These are phyloP conservation scores for Saccharum spontaneum DNA, from an alignment of 176 grass and related monocot species.

Conservation along the genomic window DNA sequence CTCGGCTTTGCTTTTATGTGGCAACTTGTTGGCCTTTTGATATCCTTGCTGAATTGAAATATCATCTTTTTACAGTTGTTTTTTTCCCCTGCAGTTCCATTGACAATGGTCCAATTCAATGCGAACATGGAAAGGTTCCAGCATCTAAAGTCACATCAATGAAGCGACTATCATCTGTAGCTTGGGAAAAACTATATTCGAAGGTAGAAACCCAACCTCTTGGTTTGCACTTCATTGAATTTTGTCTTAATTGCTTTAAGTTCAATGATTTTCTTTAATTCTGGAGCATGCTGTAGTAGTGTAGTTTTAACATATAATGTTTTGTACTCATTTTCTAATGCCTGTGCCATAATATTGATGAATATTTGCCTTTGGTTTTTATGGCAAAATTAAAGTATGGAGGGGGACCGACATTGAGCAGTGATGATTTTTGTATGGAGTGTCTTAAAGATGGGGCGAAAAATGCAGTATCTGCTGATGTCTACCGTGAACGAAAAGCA, in stretches of 20 bases:
- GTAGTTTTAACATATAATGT: conserved; percentile 8
- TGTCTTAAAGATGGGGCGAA: conserved; percentile 82
- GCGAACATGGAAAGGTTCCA: conserved; percentile 84
- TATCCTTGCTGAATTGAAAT: conserved; percentile 28
- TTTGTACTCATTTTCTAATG: conserved; percentile 27
- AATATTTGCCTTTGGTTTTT: conserved; percentile 16
- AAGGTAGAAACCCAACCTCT: conserved; percentile 53
- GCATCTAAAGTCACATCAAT: conserved; percentile 76
- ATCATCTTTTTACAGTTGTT: not conserved
- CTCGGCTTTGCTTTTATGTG: not conserved
- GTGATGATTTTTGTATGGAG: conserved; percentile 66
- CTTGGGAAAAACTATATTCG: conserved; percentile 73
- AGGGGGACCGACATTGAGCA: conserved; percentile 77
- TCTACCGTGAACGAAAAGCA: conserved; percentile 87
- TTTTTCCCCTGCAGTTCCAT: conserved; percentile 58
- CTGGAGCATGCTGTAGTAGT: conserved; percentile 6
- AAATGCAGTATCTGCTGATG: conserved; percentile 79
- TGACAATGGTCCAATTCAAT: conserved; percentile 83
- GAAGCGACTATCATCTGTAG: conserved; percentile 75
- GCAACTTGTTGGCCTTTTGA: not conserved
- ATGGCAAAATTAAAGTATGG: conserved; percentile 63
- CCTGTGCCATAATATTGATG: conserved; percentile 18
- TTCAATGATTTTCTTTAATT: conserved; percentile 12
- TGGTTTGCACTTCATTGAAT: conserved; percentile 20
- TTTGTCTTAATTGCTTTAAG: conserved; percentile 1